Base-by-base conservation (phyloP, 352 stramenopile genomes). In the Phytophthora uliginosa region DNA sequence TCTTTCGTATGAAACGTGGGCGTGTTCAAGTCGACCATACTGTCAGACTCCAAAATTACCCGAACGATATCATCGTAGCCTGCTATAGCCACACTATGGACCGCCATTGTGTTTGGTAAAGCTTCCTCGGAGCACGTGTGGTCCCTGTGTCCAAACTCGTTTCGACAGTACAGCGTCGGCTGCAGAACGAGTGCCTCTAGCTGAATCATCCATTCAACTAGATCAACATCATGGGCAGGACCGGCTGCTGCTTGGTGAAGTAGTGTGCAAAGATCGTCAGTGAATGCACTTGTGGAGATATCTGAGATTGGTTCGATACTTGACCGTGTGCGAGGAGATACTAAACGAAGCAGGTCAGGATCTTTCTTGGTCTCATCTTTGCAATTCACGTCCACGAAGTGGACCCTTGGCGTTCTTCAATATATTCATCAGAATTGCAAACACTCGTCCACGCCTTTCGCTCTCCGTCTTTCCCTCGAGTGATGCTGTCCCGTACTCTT, bases 141-240 rank as follows among this genome's bases (percentile, higher is more conserved):
- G 10, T 42, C 1, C 1, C 3, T 17, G 36, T 42, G 12, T 42
- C 36, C 10, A 42, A 42, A 42, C 10, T 17, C 10, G 10, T 42
- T 8, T 10, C 40, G 40, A n/a, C 40, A 48, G 5, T 20, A 20
- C 40, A 48, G 7, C 5, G 2, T 15, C 10, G 40, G 40, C 40
- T 48, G 40, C 15, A 10, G 4, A 7, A 8, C 17, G 40, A 48
- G 17, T 9, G 40, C 40, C 17, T 17, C 40, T 15, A 48, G 4
- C 40, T 48, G 40, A 20, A 48, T 48, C 40, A 48, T 48, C 40
- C 40, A 48, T 20, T 48, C 40, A 48, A 48, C 40, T 48, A 48
- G 15, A 20, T 22, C 17, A 22, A 48, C 17, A 9, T 48, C 13
- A 20, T 48, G 40, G 2, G 40, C 40, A 20, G 40, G 40, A 8